phyloP scores from a whole-genome alignment of 1,139 yeast genomes.

The Scheffersomyces illinoinensis region DNA sequence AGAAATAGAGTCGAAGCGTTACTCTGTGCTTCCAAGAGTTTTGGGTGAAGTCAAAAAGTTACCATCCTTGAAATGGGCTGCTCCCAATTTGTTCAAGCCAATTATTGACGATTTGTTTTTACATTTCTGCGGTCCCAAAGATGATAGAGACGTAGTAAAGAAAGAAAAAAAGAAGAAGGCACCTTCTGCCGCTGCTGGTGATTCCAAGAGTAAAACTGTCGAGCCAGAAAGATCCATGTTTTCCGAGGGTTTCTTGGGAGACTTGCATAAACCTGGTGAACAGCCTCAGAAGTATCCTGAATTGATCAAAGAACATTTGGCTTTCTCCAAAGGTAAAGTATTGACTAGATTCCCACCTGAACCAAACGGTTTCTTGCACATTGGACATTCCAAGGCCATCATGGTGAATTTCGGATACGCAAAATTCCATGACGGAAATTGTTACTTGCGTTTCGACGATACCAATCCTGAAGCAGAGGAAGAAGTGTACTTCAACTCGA shows the following conservation, averaged over 20 bases:
- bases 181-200: conserved; percentile 19
- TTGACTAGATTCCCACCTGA: conserved; percentile 98
- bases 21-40: conserved; percentile 71
- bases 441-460: conserved; percentile 93
- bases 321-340: conserved; percentile 77
- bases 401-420: conserved; percentile 97
- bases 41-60: conserved; percentile 75
- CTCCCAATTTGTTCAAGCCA: conserved; percentile 83
- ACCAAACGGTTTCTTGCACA: conserved; percentile 95
- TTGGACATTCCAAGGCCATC: conserved; percentile 97
- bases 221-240: conserved; percentile 73
- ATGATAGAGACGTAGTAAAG: conserved; percentile 85
- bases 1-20: conserved; percentile 69
- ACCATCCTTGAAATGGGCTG: conserved; percentile 86
- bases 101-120: conserved; percentile 75
- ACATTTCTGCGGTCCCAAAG: conserved; percentile 85
- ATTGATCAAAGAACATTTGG: conserved; percentile 75
- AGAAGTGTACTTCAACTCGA: conserved; percentile 83
- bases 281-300: conserved; percentile 90
- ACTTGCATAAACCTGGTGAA: conserved; percentile 92
- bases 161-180: conserved; percentile 68
- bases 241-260: conserved; percentile 93
- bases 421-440: conserved; percentile 76
- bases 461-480: conserved; percentile 99
- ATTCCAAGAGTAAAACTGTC: conserved; percentile 23